Percentiles rank a stretch among this genome's conserved stretches.
Evolutionary conservation across 208 protist species (phyloP).

Genomic region (Trypanosoma lewisi): DNA sequence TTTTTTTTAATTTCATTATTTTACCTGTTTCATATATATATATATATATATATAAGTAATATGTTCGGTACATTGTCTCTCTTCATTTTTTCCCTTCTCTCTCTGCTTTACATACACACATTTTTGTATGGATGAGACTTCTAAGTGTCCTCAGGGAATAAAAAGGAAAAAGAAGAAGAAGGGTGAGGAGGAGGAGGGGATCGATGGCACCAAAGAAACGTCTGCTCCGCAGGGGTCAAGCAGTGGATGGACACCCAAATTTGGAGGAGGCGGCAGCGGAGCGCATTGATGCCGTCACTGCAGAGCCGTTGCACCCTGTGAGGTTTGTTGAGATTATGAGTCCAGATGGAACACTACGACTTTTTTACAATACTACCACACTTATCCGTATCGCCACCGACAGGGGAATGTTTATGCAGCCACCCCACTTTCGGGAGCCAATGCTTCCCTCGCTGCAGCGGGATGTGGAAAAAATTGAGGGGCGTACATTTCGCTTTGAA

Average conservation of each 20-base stretch:
- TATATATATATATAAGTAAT: neutral
- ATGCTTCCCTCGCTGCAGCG: slow-evolving; percentile 44
- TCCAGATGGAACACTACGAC: slow-evolving; percentile 58
- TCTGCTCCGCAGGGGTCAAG: slow-evolving; percentile 31
- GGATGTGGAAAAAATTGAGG: slow-evolving; percentile 61
- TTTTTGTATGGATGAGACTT: neutral
- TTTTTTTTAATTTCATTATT: no score
- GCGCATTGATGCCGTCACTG: slow-evolving; percentile 78
- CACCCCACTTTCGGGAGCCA: slow-evolving; percentile 84
- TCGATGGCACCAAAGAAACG: slow-evolving; percentile 29
- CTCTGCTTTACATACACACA: neutral
- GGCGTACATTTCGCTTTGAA: slow-evolving; percentile 67
- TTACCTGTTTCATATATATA: neutral
- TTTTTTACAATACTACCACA: slow-evolving; percentile 87
- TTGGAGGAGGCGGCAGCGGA: slow-evolving; percentile 59
- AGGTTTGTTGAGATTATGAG: slow-evolving; percentile 77
- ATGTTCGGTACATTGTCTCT: no score
- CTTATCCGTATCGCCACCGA: slow-evolving; percentile 81
- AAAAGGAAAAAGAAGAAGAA: neutral
- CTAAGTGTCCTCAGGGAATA: neutral
- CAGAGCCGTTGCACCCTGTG: slow-evolving; percentile 44
- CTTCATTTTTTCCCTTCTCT: neutral
- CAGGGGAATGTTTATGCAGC: slow-evolving; percentile 82
- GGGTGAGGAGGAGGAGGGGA: no score
- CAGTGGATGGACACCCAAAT: slow-evolving; percentile 32